Percentiles rank a stretch among this genome's conserved stretches.
These are phyloP conservation scores for Pichia kluyveri DNA, from an alignment of 805 yeast genomes.

Conservation along the genomic window DNA sequence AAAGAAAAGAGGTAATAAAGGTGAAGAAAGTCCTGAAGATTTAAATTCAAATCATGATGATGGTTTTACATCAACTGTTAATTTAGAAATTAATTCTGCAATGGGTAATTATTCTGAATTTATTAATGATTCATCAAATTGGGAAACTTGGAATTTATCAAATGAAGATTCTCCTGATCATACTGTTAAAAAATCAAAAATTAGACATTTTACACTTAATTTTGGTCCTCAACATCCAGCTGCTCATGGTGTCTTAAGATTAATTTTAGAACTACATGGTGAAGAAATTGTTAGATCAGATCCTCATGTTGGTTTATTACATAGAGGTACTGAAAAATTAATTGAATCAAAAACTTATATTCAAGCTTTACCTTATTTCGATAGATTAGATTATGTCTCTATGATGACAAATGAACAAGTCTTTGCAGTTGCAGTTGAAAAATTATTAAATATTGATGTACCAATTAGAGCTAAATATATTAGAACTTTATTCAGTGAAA, in stretches of 20 bases:
- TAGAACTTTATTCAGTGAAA: slow-evolving; percentile 79
- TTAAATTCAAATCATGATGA: slow-evolving; percentile 10
- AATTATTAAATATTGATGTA: slow-evolving; percentile 73
- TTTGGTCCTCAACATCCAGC: slow-evolving; percentile 95
- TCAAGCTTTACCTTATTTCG: too few species aligned
- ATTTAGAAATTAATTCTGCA: slow-evolving; percentile 30
- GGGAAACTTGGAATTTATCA: slow-evolving; percentile 28
- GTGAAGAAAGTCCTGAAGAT: slow-evolving; percentile 11
- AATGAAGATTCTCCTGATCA: slow-evolving; percentile 30
- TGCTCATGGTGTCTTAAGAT: slow-evolving; percentile 85
- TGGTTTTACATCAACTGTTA: slow-evolving; percentile 18
- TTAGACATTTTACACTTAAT: slow-evolving; percentile 83
- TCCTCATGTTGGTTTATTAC: slow-evolving; percentile 83
- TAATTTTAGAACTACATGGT: slow-evolving; percentile 79
- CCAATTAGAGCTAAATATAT: slow-evolving; percentile 81
- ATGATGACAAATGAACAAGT: slow-evolving; percentile 66
- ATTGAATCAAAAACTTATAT: slow-evolving; percentile 42
- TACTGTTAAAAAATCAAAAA: slow-evolving; percentile 35
- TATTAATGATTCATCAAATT: slow-evolving; percentile 23
- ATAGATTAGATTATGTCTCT: too few species aligned
- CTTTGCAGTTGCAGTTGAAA: slow-evolving; percentile 76
- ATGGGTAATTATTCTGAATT: slow-evolving; percentile 32
- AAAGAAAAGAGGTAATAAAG: slow-evolving; percentile 22
- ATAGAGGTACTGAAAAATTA: slow-evolving; percentile 84
- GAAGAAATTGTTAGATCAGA: slow-evolving; percentile 83